Evolutionary conservation across 371 early-diverging fungal species (phyloP), one percentile per base, ranked within the genome.

Genomic region (Chytridium lagenaria): DNA sequence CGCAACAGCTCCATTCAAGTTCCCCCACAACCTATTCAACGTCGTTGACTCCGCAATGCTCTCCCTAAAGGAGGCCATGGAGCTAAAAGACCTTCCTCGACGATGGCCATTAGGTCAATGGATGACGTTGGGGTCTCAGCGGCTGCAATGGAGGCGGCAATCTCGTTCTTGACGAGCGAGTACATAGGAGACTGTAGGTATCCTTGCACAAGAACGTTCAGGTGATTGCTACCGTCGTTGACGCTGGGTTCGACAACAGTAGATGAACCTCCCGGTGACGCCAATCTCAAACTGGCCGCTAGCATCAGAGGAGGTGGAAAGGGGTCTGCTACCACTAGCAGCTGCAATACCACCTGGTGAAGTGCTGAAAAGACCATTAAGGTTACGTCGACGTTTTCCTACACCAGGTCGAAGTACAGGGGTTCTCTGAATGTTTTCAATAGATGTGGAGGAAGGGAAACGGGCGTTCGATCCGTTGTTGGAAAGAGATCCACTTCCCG

Each of bases 141-240:
- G 7, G 50, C 36, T 50, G 55, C 63, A 26, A 69, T 23, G n/a
- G 69, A 22, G 1, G 37, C 26, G 23, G 50, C 65, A 37, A 74
- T 69, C 34, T 74, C 69, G 1, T 3, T 28, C 23, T 38, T 50
- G 10, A 74, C 59, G 26, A n/a, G 44, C 23, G 33, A 15, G 2
- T 55, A 23, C 2, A 63, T 67, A 12, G 26, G 15, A n/a, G 71
- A 70, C 1, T 52, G 50, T 1, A 22, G 1, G 50, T 78, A 78
- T 0, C 71, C 78, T 10, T 73, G 49, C 0, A 74, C 70, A 23
- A 78, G 70, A 67, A 57, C 39, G 16, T 44, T 33, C 22, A 78
- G 59, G 31, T 78, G 78, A 26, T 70, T 51, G n/a, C n/a, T n/a
- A 10, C 68, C 52, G 16, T 69, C 52, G 39, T 59, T 49, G 3